Percentiles rank a stretch among this genome's conserved stretches.
Conservation (phyloP, 164 flowering plant genomes). For the Echeveria elegans region DNA sequence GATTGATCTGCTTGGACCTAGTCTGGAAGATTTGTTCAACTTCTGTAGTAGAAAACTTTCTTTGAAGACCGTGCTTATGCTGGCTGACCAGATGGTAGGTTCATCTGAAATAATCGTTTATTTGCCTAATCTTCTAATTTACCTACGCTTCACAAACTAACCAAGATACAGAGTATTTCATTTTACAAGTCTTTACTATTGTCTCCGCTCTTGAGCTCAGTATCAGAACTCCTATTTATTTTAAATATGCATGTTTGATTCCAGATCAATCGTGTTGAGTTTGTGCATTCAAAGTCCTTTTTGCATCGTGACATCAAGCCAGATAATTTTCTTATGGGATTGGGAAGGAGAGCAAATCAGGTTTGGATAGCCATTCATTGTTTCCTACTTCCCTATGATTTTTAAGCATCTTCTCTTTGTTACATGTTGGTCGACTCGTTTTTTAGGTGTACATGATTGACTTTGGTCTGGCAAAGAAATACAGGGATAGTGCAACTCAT, state of each 20-base stretch:
- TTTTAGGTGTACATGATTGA: slow-evolving; percentile 66
- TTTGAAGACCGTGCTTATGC: slow-evolving; percentile 84
- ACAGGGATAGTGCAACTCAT: slow-evolving; percentile 49
- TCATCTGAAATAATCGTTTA: not conserved
- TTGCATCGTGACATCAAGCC: slow-evolving; percentile 36
- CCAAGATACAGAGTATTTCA: not conserved
- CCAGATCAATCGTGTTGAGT: slow-evolving; percentile 24
- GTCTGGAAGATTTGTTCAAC: slow-evolving; percentile 86
- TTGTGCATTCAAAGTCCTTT: slow-evolving; percentile 23
- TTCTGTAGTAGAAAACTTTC: slow-evolving; percentile 83
- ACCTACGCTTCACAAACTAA: no score
- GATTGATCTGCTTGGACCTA: slow-evolving; percentile 90
- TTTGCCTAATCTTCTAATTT: no score
- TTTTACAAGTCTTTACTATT: not conserved
- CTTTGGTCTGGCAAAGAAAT: slow-evolving; percentile 76
- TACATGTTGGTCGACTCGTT: no score
- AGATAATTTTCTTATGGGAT: slow-evolving; percentile 32
- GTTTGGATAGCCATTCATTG: slow-evolving; percentile 8
- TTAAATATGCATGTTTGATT: no score
- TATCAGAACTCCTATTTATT: no score
- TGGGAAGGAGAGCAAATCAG: slow-evolving; percentile 25
- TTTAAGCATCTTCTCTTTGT: not conserved
- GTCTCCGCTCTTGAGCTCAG: not conserved
- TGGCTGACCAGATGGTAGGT: slow-evolving; percentile 85
- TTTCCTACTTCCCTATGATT: no score